phyloP scores from a whole-genome alignment of 1,139 yeast species.

The Hyphopichia burtonii region DNA sequence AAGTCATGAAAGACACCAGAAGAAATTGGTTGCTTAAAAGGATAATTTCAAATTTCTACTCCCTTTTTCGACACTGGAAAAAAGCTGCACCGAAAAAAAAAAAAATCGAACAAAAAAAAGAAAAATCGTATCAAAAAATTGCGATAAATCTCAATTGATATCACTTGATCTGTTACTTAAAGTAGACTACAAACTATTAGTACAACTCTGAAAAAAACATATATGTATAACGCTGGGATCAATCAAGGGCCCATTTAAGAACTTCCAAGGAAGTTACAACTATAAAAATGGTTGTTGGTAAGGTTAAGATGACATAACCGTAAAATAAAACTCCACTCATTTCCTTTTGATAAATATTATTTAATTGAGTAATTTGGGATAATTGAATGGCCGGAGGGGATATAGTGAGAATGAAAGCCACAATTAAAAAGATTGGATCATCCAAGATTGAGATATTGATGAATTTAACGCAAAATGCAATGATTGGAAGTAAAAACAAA shows the following conservation, averaged over 20 bases:
- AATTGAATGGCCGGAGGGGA: conserved; percentile 87
- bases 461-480: conserved; percentile 65
- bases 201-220: neutral
- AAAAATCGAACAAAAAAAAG: too few relatives aligned
- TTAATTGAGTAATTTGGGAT: conserved; percentile 77
- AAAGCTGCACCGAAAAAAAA: too few relatives aligned
- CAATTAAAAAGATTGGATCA: conserved; percentile 80
- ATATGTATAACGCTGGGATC: neutral
- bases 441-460: conserved; percentile 68
- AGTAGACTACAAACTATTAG: too few relatives aligned
- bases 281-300: conserved; percentile 73
- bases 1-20: too few relatives aligned
- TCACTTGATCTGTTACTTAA: too few relatives aligned
- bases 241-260: conserved; percentile 44
- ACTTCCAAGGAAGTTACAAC: conserved; percentile 71
- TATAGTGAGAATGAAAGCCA: conserved; percentile 70
- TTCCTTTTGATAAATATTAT: conserved; percentile 73
- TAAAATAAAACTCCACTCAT: conserved; percentile 87
- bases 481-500: conserved; percentile 61
- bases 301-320: conserved; percentile 76
- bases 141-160: too few relatives aligned
- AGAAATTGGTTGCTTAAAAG: too few relatives aligned
- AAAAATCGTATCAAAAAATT: too few relatives aligned
- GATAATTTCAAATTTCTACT: too few relatives aligned
- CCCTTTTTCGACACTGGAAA: too few relatives aligned